A percentile compares a stretch with the other conserved stretches of the same genome.
phyloP scores from a whole-genome alignment of 2,329 filamentous ascomycete species.

The Penicillium glabrum region DNA sequence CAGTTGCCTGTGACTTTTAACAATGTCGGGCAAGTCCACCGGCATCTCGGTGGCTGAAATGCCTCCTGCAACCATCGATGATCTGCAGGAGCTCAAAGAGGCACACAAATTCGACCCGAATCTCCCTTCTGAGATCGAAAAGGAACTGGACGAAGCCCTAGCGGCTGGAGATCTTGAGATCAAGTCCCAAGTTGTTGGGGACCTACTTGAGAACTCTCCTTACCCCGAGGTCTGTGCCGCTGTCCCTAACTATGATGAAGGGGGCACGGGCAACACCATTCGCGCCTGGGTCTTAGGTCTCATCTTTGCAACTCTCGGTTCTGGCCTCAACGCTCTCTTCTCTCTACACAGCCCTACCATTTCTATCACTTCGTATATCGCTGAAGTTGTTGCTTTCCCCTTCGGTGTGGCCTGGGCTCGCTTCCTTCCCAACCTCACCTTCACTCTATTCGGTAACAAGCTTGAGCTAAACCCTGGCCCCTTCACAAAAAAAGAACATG shows the following conservation, averaged over 20 bases:
- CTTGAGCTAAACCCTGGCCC: conserved; percentile 45
- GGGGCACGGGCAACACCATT: conserved; percentile 64
- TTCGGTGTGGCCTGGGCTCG: conserved; percentile 42
- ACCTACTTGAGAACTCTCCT: conserved; percentile 65
- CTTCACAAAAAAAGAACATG: conserved; percentile 51
- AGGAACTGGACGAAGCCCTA: conserved; percentile 44
- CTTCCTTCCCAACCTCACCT: conserved; percentile 37
- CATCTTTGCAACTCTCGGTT: conserved; percentile 62
- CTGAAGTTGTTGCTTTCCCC: conserved; percentile 63
- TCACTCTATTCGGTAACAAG: conserved; percentile 38
- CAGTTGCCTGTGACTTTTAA: neutral
- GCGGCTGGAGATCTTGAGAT: conserved; percentile 53
- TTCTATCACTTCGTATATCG: conserved; percentile 60
- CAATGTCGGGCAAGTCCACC: neutral
- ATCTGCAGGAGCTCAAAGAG: conserved; percentile 53
- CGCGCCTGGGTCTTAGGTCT: conserved; percentile 65
- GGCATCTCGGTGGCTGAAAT: neutral
- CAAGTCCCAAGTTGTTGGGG: conserved; percentile 55
- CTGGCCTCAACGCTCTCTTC: conserved; percentile 62
- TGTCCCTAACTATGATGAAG: conserved; percentile 64
- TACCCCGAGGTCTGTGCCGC: conserved; percentile 68
- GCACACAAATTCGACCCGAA: conserved; percentile 50
- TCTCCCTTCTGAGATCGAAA: neutral
- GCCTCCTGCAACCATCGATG: conserved; percentile 41
- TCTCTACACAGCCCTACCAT: conserved; percentile 58